phyloP scores from a whole-genome alignment of 371 early-diverging fungal species.

The Rhizomucor pusillus region DNA sequence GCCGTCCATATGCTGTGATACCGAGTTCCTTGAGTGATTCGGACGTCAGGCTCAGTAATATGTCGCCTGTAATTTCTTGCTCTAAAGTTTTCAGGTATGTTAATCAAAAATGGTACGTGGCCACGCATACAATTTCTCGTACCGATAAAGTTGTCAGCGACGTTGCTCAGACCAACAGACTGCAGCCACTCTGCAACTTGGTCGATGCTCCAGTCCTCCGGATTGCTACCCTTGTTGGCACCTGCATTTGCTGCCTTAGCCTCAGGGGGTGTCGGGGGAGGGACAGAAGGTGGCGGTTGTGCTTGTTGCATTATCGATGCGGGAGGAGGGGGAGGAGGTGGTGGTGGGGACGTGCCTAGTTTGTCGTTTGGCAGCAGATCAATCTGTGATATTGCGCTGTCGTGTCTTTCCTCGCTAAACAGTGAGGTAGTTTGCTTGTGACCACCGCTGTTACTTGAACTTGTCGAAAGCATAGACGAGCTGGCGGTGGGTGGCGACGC shows the following conservation, averaged over 20 bases:
- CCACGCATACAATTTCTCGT: slow-evolving; percentile 11
- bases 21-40: slow-evolving; percentile 68
- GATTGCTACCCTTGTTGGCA: not conserved
- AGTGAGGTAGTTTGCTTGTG: not conserved
- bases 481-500: slow-evolving; percentile 6
- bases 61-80: slow-evolving; percentile 72
- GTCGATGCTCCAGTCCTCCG: slow-evolving; percentile 54
- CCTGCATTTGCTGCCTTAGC: slow-evolving; percentile 1
- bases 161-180: slow-evolving; percentile 52
- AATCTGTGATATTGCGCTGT: slow-evolving; percentile 18
- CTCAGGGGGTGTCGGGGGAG: slow-evolving; percentile 11
- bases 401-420: slow-evolving; percentile 11
- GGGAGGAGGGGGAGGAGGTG: not conserved
- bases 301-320: slow-evolving; percentile 5
- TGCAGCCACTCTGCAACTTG: slow-evolving; percentile 64
- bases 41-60: slow-evolving; percentile 58
- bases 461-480: slow-evolving; percentile 9
- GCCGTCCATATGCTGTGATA: slow-evolving; percentile 65
- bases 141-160: slow-evolving; percentile 59
- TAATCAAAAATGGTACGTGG: not conserved
- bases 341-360: not conserved
- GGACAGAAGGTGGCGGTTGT: slow-evolving; percentile 8
- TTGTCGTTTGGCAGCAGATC: not conserved
- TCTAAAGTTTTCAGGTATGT: slow-evolving; percentile 23
- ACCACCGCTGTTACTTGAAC: slow-evolving; percentile 3